Evolutionary conservation across 495 filamentous ascomycete species (phyloP).

Genomic region (Immersiella caudata): DNA sequence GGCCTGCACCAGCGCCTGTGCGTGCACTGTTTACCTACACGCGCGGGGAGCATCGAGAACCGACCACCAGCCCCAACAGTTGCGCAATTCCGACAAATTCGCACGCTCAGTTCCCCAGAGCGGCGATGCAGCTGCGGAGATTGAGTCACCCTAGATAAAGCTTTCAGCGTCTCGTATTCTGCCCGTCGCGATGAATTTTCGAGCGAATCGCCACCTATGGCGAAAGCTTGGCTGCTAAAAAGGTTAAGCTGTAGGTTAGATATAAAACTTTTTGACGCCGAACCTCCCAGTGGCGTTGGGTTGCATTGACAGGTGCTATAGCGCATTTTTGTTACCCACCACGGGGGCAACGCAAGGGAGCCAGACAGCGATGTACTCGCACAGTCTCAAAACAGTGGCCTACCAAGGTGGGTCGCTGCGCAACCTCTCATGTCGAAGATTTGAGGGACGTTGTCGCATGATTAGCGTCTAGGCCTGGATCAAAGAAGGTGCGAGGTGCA

Average conservation of each 20-base stretch:
- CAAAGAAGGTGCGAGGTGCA: background rate
- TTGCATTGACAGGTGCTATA: constrained; percentile 15
- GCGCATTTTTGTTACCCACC: constrained; percentile 9
- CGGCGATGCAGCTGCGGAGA: background rate
- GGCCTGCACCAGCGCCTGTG: background rate
- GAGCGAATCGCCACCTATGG: constrained; percentile 15
- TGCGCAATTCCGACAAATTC: background rate
- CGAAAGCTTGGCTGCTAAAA: constrained; percentile 10
- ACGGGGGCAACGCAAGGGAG: background rate
- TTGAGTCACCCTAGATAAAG: background rate
- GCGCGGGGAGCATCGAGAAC: background rate
- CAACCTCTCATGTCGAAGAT: background rate
- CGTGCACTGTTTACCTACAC: background rate
- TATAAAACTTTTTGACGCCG: constrained; percentile 19
- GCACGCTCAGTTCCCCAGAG: background rate
- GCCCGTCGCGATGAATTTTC: constrained; percentile 2
- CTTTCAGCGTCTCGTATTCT: constrained; percentile 3
- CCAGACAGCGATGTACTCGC: background rate
- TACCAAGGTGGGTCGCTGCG: background rate
- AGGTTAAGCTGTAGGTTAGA: constrained; percentile 10
- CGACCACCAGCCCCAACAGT: background rate
- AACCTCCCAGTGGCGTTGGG: constrained; percentile 19
- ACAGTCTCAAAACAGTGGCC: constrained; percentile 16
- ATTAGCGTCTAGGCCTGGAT: constrained; percentile 1
- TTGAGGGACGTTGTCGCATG: constrained; percentile 1